Evolutionary conservation across 2,329 filamentous ascomycete species (phyloP).

Genomic region (Aspergillus cejpii): DNA sequence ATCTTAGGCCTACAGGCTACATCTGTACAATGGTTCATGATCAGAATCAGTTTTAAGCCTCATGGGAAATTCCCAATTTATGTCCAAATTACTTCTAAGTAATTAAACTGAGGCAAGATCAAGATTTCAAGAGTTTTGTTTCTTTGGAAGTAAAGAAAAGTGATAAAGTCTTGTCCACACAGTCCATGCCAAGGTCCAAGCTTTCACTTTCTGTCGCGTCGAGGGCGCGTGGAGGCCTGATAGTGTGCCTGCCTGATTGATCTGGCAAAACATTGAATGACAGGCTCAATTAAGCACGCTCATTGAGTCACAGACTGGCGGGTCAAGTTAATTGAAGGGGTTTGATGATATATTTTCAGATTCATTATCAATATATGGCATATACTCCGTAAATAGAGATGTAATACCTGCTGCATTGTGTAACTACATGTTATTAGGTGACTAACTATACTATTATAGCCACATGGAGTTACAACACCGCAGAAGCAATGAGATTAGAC

Average conservation of each 20-base stretch:
- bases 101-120: too few species aligned
- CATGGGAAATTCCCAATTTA: too few species aligned
- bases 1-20: too few species aligned
- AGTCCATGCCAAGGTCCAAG: constrained; percentile 13
- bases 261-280: constrained; percentile 3
- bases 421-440: neutral
- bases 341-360: neutral
- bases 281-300: constrained; percentile 3
- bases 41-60: too few species aligned
- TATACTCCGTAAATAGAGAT: too few species aligned
- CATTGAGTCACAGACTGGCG: constrained; percentile 10
- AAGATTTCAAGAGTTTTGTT: constrained; percentile 20
- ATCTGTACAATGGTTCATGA: too few species aligned
- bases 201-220: constrained; percentile 17
- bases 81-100: too few species aligned
- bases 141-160: constrained; percentile 27
- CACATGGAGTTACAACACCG: neutral
- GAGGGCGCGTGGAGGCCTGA: constrained; percentile 20
- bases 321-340: constrained; percentile 12
- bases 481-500: neutral
- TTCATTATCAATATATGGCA: neutral
- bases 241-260: constrained; percentile 1
- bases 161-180: neutral
- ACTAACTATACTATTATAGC: neutral
- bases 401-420: too few species aligned